Conservation (phyloP, 108 stramenopile genomes). For the Skeletonema menzelii region DNA sequence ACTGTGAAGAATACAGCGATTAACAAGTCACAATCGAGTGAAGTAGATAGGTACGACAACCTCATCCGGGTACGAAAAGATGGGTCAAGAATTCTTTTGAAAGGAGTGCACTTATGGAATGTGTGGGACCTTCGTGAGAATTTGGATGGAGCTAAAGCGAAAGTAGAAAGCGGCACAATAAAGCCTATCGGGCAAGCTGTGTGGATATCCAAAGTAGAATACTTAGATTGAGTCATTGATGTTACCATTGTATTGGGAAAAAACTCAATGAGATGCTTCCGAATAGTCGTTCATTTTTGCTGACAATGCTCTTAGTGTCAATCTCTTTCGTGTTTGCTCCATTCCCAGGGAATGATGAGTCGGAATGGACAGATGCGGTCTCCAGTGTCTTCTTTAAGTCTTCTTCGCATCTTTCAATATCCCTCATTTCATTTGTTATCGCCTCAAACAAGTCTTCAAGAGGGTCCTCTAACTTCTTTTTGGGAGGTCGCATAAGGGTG, state of each 20-base stretch:
- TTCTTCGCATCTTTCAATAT: slow-evolving; percentile 1
- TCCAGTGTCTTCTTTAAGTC: not conserved
- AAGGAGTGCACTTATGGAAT: slow-evolving; percentile 44
- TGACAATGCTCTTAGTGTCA: not conserved
- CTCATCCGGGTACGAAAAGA: slow-evolving; percentile 39
- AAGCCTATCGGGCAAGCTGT: slow-evolving; percentile 40
- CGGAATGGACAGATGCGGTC: not conserved
- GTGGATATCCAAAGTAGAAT: slow-evolving; percentile 40
- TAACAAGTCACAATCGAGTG: not conserved
- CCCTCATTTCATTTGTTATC: not conserved
- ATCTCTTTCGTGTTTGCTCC: not conserved
- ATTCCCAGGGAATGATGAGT: not conserved
- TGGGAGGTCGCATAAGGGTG: slow-evolving; percentile 20
- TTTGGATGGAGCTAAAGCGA: not conserved
- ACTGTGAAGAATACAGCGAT: slow-evolving; percentile 9
- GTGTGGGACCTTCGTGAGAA: slow-evolving; percentile 12
- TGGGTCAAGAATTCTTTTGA: slow-evolving; percentile 32
- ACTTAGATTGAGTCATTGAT: slow-evolving; percentile 7
- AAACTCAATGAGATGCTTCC: not conserved
- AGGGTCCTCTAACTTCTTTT: not conserved
- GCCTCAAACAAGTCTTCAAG: not conserved
- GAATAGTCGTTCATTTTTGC: not conserved
- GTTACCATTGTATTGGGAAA: not conserved
- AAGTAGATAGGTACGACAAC: slow-evolving; percentile 22
- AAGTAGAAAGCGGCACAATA: slow-evolving; percentile 28